Conservation (phyloP, 1,284 basidiomycete species). For the Tetrapyrgos nigripes region DNA sequence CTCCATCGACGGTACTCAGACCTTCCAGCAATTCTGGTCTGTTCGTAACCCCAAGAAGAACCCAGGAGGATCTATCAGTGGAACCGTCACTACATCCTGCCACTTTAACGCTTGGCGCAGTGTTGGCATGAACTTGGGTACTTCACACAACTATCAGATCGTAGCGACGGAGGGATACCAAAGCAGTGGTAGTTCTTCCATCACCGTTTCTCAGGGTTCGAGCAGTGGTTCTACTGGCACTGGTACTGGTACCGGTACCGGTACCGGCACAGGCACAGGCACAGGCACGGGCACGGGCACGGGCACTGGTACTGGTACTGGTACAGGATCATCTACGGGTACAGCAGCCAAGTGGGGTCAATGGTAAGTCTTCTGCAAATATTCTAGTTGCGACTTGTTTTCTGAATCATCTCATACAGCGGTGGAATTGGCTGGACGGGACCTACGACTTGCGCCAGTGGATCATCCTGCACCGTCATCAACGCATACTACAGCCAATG, state of each 20-base stretch:
- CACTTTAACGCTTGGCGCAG: slow-evolving; percentile 44
- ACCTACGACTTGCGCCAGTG: slow-evolving; percentile 1
- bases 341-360: slow-evolving; percentile 3
- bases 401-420: background rate
- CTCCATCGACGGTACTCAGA: slow-evolving; percentile 35
- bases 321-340: background rate
- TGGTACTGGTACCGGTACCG: slow-evolving; percentile 5
- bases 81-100: slow-evolving; percentile 38
- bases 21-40: slow-evolving; percentile 45
- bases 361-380: background rate
- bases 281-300: background rate
- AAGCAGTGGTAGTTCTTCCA: slow-evolving; percentile 7
- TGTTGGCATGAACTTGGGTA: slow-evolving; percentile 38
- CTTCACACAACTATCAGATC: slow-evolving; percentile 42
- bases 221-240: background rate
- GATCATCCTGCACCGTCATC: background rate
- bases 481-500: slow-evolving; percentile 13
- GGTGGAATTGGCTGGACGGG: slow-evolving; percentile 10
- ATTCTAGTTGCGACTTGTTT: background rate
- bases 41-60: slow-evolving; percentile 30
- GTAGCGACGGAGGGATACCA: slow-evolving; percentile 38
- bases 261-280: background rate
- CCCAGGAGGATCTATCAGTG: slow-evolving; percentile 28
- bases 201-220: slow-evolving; percentile 11
- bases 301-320: background rate